phyloP scores from a whole-genome alignment of 495 filamentous ascomycete genomes.

The Penicillium goetzii region DNA sequence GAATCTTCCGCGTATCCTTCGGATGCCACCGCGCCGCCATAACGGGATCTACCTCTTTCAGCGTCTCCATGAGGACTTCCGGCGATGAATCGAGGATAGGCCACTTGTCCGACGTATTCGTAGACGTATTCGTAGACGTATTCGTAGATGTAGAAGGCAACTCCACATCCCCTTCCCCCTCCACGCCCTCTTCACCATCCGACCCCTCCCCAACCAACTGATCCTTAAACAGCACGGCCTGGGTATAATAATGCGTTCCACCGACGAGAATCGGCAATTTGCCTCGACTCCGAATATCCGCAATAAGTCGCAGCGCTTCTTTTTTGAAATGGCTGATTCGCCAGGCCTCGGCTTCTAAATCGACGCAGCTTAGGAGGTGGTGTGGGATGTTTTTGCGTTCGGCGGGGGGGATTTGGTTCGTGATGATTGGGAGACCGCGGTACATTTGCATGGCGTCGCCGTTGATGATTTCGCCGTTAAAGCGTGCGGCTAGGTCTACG shows the following conservation, averaged over 20 bases:
- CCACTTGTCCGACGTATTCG: constrained; percentile 53
- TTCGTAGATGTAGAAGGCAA: constrained; percentile 23
- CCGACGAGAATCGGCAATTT: constrained; percentile 90
- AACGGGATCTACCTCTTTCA: constrained; percentile 79
- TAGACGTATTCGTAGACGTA: neutral
- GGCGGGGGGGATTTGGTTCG: constrained; percentile 79
- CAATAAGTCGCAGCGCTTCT: constrained; percentile 69
- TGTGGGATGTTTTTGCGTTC: constrained; percentile 86
- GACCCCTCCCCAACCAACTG: constrained; percentile 52
- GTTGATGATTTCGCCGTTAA: constrained; percentile 96
- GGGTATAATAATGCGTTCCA: constrained; percentile 93
- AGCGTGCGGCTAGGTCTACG: constrained; percentile 79
- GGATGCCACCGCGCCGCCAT: constrained; percentile 96
- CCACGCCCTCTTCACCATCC: constrained; percentile 28
- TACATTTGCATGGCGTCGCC: constrained; percentile 99
- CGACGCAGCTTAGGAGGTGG: constrained; percentile 81
- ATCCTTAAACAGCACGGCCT: constrained; percentile 80
- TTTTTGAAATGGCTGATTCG: constrained; percentile 71
- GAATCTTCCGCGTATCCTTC: constrained; percentile 86
- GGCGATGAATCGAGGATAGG: constrained; percentile 74
- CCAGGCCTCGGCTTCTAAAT: constrained; percentile 78
- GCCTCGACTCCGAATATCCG: constrained; percentile 74
- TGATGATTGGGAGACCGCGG: constrained; percentile 87
- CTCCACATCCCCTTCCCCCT: constrained; percentile 29
- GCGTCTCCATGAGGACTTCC: constrained; percentile 68